Evolutionary conservation across 805 yeast species (phyloP).

Genomic region (Starmerella geochares): DNA sequence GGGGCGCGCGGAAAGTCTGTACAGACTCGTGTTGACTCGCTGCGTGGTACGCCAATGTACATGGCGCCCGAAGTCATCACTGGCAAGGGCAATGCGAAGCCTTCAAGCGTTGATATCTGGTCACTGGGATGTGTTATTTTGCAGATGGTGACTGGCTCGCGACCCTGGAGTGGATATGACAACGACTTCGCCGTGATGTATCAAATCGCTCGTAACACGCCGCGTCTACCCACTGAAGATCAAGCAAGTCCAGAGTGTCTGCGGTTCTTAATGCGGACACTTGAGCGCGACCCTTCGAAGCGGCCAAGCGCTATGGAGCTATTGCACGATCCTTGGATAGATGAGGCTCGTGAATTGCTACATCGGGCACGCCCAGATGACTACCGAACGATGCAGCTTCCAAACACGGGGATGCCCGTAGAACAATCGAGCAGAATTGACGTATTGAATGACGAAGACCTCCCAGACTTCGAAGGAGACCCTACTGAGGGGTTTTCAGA

Average conservation of each 20-base stretch:
- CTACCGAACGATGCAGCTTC: slow-evolving; percentile 2
- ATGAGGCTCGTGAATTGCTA: slow-evolving; percentile 20
- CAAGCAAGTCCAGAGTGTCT: slow-evolving; percentile 69
- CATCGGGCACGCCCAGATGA: slow-evolving; percentile 6
- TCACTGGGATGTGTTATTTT: slow-evolving; percentile 90
- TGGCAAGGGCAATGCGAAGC: slow-evolving; percentile 42
- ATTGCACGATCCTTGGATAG: slow-evolving; percentile 36
- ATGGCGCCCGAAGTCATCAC: slow-evolving; percentile 97
- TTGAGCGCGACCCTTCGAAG: slow-evolving; percentile 70
- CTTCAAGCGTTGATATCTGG: slow-evolving; percentile 84
- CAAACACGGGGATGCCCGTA: slow-evolving; percentile 1
- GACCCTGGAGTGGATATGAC: slow-evolving; percentile 94
- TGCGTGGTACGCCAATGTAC: slow-evolving; percentile 97
- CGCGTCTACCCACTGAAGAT: slow-evolving; percentile 68
- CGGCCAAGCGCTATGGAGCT: slow-evolving; percentile 79
- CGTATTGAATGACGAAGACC: background rate
- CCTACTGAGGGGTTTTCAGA: background rate
- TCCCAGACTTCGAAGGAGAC: background rate
- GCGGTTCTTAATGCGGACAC: slow-evolving; percentile 59
- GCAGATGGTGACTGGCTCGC: slow-evolving; percentile 92
- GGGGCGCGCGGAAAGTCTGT: slow-evolving; percentile 30
- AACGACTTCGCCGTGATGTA: slow-evolving; percentile 99
- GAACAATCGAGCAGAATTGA: background rate
- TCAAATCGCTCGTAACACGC: slow-evolving; percentile 90
- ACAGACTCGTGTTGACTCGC: slow-evolving; percentile 25